Evolutionary conservation across 805 yeast species (phyloP).

Genomic region (Spathaspora sp.): DNA sequence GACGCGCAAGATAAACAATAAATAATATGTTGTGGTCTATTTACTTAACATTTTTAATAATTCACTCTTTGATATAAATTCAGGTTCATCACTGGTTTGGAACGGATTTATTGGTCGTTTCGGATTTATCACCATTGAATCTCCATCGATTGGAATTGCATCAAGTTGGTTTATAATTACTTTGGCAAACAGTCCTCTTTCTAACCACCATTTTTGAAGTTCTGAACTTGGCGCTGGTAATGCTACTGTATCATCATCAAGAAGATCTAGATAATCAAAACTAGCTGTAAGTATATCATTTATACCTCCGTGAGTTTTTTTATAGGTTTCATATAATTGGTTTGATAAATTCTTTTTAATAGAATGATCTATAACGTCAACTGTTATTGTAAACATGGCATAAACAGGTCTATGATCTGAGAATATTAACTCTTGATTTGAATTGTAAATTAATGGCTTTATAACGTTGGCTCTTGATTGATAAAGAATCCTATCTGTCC

Average conservation of each 20-base stretch:
- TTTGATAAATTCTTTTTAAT: slow-evolving; percentile 52
- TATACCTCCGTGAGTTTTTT: slow-evolving; percentile 44
- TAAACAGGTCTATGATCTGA: slow-evolving; percentile 92
- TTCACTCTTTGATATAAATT: slow-evolving; percentile 37
- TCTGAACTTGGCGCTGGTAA: slow-evolving; percentile 92
- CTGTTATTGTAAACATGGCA: slow-evolving; percentile 62
- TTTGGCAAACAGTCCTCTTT: slow-evolving; percentile 71
- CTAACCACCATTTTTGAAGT: slow-evolving; percentile 86
- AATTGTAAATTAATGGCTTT: slow-evolving; percentile 56
- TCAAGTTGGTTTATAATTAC: slow-evolving; percentile 50
- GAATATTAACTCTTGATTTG: slow-evolving; percentile 53
- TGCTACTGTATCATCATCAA: slow-evolving; percentile 24
- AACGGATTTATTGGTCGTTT: slow-evolving; percentile 72
- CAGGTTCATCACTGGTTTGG: slow-evolving; percentile 46
- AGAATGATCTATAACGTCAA: slow-evolving; percentile 63
- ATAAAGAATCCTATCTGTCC: slow-evolving; percentile 89
- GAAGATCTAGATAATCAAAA: slow-evolving; percentile 8
- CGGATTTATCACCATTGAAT: slow-evolving; percentile 59
- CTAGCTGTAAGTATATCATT: slow-evolving; percentile 30
- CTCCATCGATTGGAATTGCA: slow-evolving; percentile 15
- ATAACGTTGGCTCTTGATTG: slow-evolving; percentile 53
- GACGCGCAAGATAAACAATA: not conserved
- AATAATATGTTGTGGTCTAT: not conserved
- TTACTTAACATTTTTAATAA: slow-evolving; percentile 4
- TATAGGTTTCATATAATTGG: slow-evolving; percentile 54